Evolutionary conservation across 345 rosid species (phyloP).

Genomic region (Aquilaria malaccensis): DNA sequence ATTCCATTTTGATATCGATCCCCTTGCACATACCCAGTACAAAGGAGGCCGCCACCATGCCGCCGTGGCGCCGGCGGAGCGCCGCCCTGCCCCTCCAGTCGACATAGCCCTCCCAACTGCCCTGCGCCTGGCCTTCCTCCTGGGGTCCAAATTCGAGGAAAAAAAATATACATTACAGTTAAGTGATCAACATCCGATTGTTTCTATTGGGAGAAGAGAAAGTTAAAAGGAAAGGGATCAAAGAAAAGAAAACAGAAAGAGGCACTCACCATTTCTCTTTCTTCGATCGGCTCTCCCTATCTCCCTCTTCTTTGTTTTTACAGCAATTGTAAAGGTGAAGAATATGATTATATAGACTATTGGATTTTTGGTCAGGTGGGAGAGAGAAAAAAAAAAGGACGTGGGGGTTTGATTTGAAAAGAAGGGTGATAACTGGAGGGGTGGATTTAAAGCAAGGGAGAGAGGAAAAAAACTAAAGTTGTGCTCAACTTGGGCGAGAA

Average conservation of each 20-base stretch:
- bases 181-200: neutral
- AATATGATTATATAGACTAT: too few relatives aligned
- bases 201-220: neutral
- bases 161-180: neutral
- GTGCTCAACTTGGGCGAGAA: slow-evolving; percentile 34
- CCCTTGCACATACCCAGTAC: slow-evolving; percentile 38
- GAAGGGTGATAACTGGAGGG: slow-evolving; percentile 26
- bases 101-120: slow-evolving; percentile 72
- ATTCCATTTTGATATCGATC: neutral
- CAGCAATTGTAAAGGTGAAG: slow-evolving; percentile 13
- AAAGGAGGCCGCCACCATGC: slow-evolving; percentile 70
- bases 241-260: slow-evolving; percentile 13
- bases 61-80: slow-evolving; percentile 57
- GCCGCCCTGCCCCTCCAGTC: slow-evolving; percentile 68
- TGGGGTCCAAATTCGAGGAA: slow-evolving; percentile 9
- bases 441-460: slow-evolving; percentile 31
- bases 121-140: slow-evolving; percentile 40
- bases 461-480: neutral
- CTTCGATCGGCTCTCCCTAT: neutral
- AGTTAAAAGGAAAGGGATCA: neutral
- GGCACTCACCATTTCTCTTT: slow-evolving; percentile 53
- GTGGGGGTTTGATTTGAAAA: slow-evolving; percentile 20
- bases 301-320: slow-evolving; percentile 10
- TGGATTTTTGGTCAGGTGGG: slow-evolving; percentile 11
- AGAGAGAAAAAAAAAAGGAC: neutral